These are phyloP conservation scores for Scleroderma citrinum DNA, from an alignment of 768 basidiomycete species.

Conservation along the genomic window DNA sequence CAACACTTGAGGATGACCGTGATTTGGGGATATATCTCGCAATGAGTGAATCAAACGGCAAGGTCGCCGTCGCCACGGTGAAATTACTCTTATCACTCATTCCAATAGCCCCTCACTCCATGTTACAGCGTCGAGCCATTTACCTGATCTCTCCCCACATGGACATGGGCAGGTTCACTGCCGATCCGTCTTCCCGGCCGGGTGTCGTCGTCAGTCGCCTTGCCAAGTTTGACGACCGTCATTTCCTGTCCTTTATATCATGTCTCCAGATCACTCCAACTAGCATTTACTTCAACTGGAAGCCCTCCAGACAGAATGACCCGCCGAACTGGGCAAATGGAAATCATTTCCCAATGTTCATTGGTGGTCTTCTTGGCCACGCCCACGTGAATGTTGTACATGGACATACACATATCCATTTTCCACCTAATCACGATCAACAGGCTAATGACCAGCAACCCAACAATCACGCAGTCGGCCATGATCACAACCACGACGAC, in stretches of 20 bases:
- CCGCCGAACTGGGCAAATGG: background rate
- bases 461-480: background rate
- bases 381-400: background rate
- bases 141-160: slow-evolving; percentile 21
- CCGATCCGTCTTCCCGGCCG: slow-evolving; percentile 30
- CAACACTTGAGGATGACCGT: background rate
- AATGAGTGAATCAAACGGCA: slow-evolving; percentile 33
- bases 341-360: background rate
- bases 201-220: slow-evolving; percentile 20
- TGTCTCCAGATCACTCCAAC: slow-evolving; percentile 55
- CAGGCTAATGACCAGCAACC: background rate
- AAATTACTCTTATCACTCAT: slow-evolving; percentile 8
- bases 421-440: background rate
- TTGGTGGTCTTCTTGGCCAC: background rate
- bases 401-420: background rate
- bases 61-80: slow-evolving; percentile 46
- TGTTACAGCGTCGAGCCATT: slow-evolving; percentile 14
- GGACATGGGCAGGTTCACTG: slow-evolving; percentile 12
- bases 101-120: background rate
- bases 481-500: background rate
- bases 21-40: slow-evolving; percentile 43
- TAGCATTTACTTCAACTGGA: slow-evolving; percentile 46
- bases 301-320: slow-evolving; percentile 10
- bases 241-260: slow-evolving; percentile 27
- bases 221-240: slow-evolving; percentile 10